phyloP scores from a whole-genome alignment of 768 basidiomycete genomes.

The Kwoniella botswanensis region DNA sequence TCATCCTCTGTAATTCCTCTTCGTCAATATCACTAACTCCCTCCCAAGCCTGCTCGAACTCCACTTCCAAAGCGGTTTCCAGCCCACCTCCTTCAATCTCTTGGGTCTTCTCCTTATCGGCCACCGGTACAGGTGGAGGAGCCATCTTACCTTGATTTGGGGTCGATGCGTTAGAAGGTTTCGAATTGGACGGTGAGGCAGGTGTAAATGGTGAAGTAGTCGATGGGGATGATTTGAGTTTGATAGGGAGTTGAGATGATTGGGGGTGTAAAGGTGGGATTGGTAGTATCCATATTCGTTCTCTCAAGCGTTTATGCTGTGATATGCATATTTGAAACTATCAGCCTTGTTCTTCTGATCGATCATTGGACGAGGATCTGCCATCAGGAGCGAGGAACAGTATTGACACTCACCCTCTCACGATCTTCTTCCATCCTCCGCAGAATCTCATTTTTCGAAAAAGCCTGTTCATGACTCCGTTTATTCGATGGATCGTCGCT shows the following conservation, averaged over 20 bases:
- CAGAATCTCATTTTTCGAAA: constrained; percentile 73
- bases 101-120: neutral
- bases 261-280: constrained; percentile 45
- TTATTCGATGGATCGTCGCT: constrained; percentile 34
- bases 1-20: constrained; percentile 51
- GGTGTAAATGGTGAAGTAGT: constrained; percentile 59
- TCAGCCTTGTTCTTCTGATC: too few species aligned
- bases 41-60: constrained; percentile 61
- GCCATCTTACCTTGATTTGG: constrained; percentile 22
- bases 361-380: neutral
- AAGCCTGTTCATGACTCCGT: constrained; percentile 47
- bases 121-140: constrained; percentile 23
- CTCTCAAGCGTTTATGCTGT: constrained; percentile 81
- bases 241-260: constrained; percentile 16
- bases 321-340: neutral
- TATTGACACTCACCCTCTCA: constrained; percentile 64
- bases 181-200: constrained; percentile 48
- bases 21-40: constrained; percentile 51
- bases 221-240: constrained; percentile 30
- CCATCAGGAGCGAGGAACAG: neutral
- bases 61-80: constrained; percentile 55
- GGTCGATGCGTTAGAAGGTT: constrained; percentile 2
- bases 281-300: constrained; percentile 75
- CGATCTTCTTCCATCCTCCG: constrained; percentile 90
- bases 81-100: constrained; percentile 27